Conservation (phyloP, 2,329 filamentous ascomycete genomes). For the Colletotrichum lentis region DNA sequence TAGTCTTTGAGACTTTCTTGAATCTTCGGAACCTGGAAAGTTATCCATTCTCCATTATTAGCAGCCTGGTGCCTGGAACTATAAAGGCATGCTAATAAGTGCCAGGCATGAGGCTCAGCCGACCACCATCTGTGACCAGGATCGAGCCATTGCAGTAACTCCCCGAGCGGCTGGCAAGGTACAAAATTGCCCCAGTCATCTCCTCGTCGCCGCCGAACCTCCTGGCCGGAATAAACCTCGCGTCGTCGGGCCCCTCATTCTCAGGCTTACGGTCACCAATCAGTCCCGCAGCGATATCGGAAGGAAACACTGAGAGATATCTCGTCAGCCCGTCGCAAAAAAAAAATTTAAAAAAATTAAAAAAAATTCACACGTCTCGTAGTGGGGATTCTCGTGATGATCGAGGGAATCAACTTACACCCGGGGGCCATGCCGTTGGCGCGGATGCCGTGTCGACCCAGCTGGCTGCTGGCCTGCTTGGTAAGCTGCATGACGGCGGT, state of each 20-base stretch:
- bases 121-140: constrained; percentile 69
- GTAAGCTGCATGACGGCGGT: constrained; percentile 72
- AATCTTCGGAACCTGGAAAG: no score
- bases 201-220: constrained; percentile 65
- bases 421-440: constrained; percentile 59
- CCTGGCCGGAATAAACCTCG: constrained; percentile 60
- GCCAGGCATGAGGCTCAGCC: constrained; percentile 63
- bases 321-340: background rate
- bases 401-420: constrained; percentile 47
- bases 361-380: fast-evolving
- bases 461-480: constrained; percentile 65
- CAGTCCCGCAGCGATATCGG: constrained; percentile 18
- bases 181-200: constrained; percentile 71
- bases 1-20: no score
- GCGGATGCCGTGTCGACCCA: constrained; percentile 64
- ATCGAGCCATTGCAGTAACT: constrained; percentile 72
- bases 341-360: no score
- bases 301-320: constrained; percentile 21
- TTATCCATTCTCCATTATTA: no score
- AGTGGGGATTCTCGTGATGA: no score
- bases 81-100: constrained; percentile 53
- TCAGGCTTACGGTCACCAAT: constrained; percentile 26
- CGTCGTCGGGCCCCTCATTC: constrained; percentile 8
- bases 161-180: constrained; percentile 69
- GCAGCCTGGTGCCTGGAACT: no score